Percentiles rank a stretch among this genome's conserved stretches.
Conservation (phyloP, 2,329 filamentous ascomycete genomes). For the Colletotrichum aenigma region DNA sequence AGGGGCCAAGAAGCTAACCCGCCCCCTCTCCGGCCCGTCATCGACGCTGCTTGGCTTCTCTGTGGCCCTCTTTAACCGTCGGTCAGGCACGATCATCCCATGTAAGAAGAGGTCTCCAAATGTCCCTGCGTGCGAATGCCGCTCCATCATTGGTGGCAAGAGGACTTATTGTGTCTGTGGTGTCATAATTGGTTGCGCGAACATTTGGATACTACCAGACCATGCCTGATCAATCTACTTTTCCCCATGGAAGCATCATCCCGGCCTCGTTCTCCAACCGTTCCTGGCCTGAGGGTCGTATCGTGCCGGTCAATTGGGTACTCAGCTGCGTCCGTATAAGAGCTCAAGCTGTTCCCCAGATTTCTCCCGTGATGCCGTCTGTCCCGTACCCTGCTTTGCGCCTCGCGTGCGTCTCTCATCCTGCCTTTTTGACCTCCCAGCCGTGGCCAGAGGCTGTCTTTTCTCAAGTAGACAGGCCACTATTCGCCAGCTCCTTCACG, state of each 20-base stretch:
- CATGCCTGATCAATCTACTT: neutral
- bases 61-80: slow-evolving; percentile 11
- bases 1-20: neutral
- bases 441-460: neutral
- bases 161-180: neutral
- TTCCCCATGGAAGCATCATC: slow-evolving; percentile 3
- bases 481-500: neutral
- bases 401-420: neutral
- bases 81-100: neutral
- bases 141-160: neutral
- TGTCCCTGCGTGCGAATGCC: neutral
- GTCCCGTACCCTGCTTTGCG: neutral
- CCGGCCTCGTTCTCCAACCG: slow-evolving; percentile 1
- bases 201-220: neutral
- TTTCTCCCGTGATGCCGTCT: neutral
- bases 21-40: neutral
- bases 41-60: neutral
- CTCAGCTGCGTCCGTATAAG: neutral
- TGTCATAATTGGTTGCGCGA: neutral
- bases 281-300: neutral
- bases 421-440: neutral
- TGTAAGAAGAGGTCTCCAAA: neutral
- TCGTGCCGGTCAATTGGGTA: neutral
- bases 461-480: neutral
- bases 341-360: neutral